phyloP scores from a whole-genome alignment of 306 rosid species.

The Canavalia ensiformis region DNA sequence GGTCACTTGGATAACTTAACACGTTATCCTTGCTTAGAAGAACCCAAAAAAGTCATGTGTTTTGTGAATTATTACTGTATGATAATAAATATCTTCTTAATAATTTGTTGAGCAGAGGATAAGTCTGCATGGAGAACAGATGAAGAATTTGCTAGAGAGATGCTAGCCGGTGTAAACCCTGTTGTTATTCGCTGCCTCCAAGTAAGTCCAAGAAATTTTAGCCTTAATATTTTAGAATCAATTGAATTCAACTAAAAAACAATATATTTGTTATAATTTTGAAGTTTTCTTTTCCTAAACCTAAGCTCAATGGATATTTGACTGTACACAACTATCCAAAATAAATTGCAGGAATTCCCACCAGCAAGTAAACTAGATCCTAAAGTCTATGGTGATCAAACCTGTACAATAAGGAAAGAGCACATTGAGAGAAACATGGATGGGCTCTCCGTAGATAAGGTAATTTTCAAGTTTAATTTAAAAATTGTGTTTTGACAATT shows the following conservation, averaged over 20 bases:
- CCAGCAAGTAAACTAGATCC: slow-evolving; percentile 74
- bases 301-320: slow-evolving; percentile 22
- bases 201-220: slow-evolving; percentile 54
- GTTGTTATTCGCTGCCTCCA: slow-evolving; percentile 65
- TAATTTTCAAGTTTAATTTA: slow-evolving; percentile 33
- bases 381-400: slow-evolving; percentile 69
- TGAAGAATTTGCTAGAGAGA: slow-evolving; percentile 90
- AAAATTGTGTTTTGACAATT: neutral
- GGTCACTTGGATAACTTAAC: neutral
- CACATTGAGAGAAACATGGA: slow-evolving; percentile 63
- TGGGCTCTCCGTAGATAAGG: slow-evolving; percentile 74
- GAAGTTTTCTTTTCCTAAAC: neutral
- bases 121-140: slow-evolving; percentile 85
- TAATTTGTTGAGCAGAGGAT: slow-evolving; percentile 65
- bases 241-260: slow-evolving; percentile 2
- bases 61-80: neutral
- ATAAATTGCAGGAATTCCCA: slow-evolving; percentile 73
- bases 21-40: neutral
- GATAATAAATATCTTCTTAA: slow-evolving; percentile 36
- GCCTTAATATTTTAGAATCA: neutral
- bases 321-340: slow-evolving; percentile 16
- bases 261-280: neutral
- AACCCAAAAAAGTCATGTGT: neutral
- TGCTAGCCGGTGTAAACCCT: slow-evolving; percentile 90
- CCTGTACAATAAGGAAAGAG: slow-evolving; percentile 63